Conservation (phyloP, 148 eudicot genomes). For the Diospyros lotus region DNA sequence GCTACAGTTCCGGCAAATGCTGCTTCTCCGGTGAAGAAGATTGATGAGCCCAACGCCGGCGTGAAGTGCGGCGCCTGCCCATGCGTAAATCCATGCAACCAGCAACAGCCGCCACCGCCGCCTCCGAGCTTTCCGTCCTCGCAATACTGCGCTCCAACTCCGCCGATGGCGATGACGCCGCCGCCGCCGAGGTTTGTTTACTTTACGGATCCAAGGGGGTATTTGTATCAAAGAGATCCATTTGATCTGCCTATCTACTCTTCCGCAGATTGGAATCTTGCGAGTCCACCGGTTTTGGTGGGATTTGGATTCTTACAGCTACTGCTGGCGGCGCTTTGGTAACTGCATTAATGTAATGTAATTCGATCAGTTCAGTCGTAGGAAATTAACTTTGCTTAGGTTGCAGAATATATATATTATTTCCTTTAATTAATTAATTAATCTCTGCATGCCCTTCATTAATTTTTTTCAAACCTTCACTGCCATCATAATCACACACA, state of each 20-base stretch:
- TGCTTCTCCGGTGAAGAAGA: neutral
- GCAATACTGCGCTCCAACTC: conserved; percentile 27
- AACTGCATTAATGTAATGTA: neutral
- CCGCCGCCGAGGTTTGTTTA: conserved; percentile 40
- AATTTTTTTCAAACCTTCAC: no score
- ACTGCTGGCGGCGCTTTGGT: neutral
- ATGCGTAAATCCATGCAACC: conserved; percentile 33
- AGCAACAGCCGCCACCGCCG: conserved; percentile 28
- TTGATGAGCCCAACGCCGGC: conserved; percentile 23
- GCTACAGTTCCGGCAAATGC: neutral
- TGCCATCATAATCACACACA: no score
- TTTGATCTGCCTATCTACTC: neutral
- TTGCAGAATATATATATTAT: no score
- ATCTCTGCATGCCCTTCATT: no score
- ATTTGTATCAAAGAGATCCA: conserved; percentile 25
- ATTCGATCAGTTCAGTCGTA: no score
- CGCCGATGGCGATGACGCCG: conserved; percentile 40
- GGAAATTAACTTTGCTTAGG: no score
- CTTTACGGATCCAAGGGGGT: conserved; percentile 23
- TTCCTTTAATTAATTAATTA: no score
- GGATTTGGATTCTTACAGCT: conserved; percentile 11
- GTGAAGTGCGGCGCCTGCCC: conserved; percentile 54
- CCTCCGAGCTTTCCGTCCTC: conserved; percentile 6
- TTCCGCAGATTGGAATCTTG: neutral
- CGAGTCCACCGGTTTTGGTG: neutral